These are phyloP conservation scores for Ogataea dorogensis DNA, from an alignment of 805 yeast genomes.

Conservation along the genomic window DNA sequence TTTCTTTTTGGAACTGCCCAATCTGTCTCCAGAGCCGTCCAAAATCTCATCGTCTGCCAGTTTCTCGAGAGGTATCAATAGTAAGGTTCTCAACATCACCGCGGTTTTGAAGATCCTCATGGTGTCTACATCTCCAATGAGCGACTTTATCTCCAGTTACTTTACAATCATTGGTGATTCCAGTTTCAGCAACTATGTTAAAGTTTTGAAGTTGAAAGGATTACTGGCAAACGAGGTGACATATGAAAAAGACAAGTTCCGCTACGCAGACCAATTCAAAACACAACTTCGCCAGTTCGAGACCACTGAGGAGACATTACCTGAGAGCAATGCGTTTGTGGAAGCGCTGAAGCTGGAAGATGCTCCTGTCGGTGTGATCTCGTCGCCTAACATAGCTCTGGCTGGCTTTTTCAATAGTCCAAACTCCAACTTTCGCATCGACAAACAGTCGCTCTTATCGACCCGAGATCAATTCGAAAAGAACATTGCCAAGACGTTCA, in stretches of 20 bases:
- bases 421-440: constrained; percentile 27
- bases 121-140: constrained; percentile 64
- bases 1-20: constrained; percentile 48
- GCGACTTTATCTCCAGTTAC: constrained; percentile 60
- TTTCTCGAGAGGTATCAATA: constrained; percentile 28
- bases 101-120: constrained; percentile 65
- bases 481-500: constrained; percentile 43
- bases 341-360: constrained; percentile 26
- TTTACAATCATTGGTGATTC: constrained; percentile 66
- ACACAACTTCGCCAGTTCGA: constrained; percentile 37
- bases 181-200: constrained; percentile 58
- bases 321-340: constrained; percentile 30
- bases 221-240: constrained; percentile 28
- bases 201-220: constrained; percentile 64
- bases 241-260: constrained; percentile 37
- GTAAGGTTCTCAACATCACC: constrained; percentile 42
- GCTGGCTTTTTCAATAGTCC: constrained; percentile 20
- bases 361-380: constrained; percentile 16
- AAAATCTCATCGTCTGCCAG: constrained; percentile 28
- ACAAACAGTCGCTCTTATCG: constrained; percentile 32
- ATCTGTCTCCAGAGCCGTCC: constrained; percentile 39
- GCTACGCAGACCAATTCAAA: constrained; percentile 40
- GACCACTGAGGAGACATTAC: constrained; percentile 26
- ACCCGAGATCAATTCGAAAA: constrained; percentile 44
- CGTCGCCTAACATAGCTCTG: constrained; percentile 18